phyloP scores from a whole-genome alignment of 2,329 filamentous ascomycete genomes.

The Fusarium acutatum region DNA sequence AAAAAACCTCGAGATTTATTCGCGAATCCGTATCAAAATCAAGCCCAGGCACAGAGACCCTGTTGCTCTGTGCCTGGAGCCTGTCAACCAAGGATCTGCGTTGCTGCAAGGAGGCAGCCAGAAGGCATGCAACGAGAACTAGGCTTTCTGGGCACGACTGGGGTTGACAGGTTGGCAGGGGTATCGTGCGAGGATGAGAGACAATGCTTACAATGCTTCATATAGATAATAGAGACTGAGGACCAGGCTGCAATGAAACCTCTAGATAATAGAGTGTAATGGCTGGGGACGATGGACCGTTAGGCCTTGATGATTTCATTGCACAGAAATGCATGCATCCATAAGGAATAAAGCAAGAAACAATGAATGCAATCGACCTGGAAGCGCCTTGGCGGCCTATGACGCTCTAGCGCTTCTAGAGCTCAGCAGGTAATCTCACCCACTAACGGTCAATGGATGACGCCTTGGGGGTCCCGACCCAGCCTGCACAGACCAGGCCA shows the following conservation, averaged over 20 bases:
- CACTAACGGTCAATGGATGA: conserved; percentile 28
- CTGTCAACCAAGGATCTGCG: conserved; percentile 10
- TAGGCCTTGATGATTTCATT: conserved; percentile 18
- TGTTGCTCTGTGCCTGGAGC: conserved; percentile 11
- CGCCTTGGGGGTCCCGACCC: neutral
- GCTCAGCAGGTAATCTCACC: conserved; percentile 18
- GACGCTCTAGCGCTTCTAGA: conserved; percentile 32
- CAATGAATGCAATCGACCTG: conserved; percentile 3
- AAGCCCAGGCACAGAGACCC: neutral
- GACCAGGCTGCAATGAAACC: neutral
- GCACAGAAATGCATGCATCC: neutral
- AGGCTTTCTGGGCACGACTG: conserved; percentile 8
- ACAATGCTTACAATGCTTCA: neutral
- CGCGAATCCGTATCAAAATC: conserved; percentile 13
- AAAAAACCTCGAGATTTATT: conserved; percentile 9
- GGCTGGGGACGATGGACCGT: neutral
- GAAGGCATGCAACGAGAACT: conserved; percentile 12
- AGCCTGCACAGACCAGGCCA: conserved; percentile 22
- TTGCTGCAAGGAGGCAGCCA: conserved; percentile 25
- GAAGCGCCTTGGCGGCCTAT: conserved; percentile 18
- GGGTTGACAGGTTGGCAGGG: conserved; percentile 9
- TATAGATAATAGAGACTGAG: neutral
- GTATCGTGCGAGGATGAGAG: conserved; percentile 9
- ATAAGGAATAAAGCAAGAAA: conserved; percentile 4
- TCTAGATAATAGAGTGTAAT: neutral